Base-by-base conservation (phyloP, 495 filamentous ascomycete species). In the Polyplosphaeria fusca region DNA sequence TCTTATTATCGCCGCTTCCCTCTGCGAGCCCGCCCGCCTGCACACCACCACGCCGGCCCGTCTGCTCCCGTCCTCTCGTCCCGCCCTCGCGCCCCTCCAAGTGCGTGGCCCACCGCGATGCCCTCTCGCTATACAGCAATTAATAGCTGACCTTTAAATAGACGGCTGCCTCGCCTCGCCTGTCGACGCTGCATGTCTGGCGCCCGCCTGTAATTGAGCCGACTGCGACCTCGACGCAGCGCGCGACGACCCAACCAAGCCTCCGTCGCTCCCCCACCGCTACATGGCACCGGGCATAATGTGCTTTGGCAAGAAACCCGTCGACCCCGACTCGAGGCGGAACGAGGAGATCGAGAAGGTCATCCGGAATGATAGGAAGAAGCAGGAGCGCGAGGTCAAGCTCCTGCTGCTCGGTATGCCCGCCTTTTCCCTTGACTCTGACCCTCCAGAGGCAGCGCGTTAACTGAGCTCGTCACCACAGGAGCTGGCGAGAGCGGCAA, bases 311-410 rank as follows among this genome's bases (percentile, higher is more conserved):
- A 69, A 69, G 55, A 69, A 69, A 55, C 53, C 59, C 22, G 65
- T 58, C 22, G 66, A 70, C 55, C 61, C 63, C 9, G 55, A 63
- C 11, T 48, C 59, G 13, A 41, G 60, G 74, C 84, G 91, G 66
- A 97, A 98, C 74, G 93, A 96, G 80, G 91, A 96, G 84, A 98
- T 98, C 70, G 93, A 98, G 76, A 96, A 95, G 74, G 87, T 92
- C 79, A 78, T 98, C 68, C 94, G 95, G 78, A 82, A 85, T 70
- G 93, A 98, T 73, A 92, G 89, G 79, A 86, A 95, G 83, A 82
- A 88, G 79, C 89, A 94, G 77, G 83, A 91, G 65, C 96, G 95
- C 64, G 93, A 98, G 75, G 96, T 98, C 74, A 98, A 98, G 82
- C 96, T 98, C 91, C 79, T 98, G 70, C 81, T 98, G 72, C 84